Percentiles rank a stretch among this genome's conserved stretches.
phyloP scores from a whole-genome alignment of 345 rosid genomes.

The Eucalyptus leucophloia region DNA sequence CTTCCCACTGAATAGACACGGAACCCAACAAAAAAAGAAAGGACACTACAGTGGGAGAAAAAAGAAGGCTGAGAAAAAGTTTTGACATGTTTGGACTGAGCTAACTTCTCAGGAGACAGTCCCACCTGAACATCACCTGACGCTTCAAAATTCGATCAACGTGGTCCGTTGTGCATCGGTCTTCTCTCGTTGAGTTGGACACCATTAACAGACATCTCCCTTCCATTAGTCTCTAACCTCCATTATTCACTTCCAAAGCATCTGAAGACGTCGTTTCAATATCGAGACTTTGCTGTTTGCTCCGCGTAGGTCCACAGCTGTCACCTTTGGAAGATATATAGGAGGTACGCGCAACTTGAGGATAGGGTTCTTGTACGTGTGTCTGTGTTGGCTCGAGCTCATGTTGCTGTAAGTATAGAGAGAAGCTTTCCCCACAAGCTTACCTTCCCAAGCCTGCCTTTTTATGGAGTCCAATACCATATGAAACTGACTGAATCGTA shows the following conservation, averaged over 20 bases:
- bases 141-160: not conserved
- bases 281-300: not conserved
- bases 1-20: not conserved
- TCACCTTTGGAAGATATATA: not conserved
- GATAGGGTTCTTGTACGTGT: not conserved
- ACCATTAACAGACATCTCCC: not conserved
- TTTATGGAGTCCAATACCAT: not conserved
- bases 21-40: not conserved
- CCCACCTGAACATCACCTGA: not conserved
- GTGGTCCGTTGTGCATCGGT: not conserved
- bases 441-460: not conserved
- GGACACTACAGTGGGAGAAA: not conserved
- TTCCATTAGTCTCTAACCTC: not conserved
- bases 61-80: not conserved
- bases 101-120: not conserved
- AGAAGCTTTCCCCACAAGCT: not conserved
- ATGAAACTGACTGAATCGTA: not conserved
- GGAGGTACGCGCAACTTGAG: not conserved
- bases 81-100: not conserved
- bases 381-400: not conserved
- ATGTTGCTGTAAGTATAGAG: not conserved
- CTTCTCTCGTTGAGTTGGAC: not conserved
- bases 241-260: not conserved
- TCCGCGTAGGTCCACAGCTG: not conserved
- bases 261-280: not conserved